A percentile compares a stretch with the other conserved stretches of the same genome.
Evolutionary conservation across 176 grass and related monocot species (phyloP).

Genomic region (Triticum turgidum): DNA sequence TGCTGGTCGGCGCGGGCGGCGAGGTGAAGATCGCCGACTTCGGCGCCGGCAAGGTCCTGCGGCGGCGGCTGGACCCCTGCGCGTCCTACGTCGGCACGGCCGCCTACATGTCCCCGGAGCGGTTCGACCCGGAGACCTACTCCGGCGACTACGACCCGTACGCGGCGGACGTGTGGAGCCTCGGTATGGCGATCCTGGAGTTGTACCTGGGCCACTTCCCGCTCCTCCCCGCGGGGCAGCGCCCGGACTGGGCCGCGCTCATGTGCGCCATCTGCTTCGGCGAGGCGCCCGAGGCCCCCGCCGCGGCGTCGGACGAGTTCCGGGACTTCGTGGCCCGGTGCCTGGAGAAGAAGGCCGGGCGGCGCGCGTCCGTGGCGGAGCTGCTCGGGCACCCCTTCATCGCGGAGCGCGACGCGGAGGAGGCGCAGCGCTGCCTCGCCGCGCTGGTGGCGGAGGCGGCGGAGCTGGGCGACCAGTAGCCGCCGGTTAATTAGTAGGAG

Average conservation of each 20-base stretch:
- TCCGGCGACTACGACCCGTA: conserved; percentile 89
- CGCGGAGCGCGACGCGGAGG: conserved; percentile 42
- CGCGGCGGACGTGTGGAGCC: conserved; percentile 87
- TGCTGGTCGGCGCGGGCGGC: conserved; percentile 56
- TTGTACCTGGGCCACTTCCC: conserved; percentile 85
- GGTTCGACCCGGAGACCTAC: conserved; percentile 73
- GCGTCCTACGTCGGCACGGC: conserved; percentile 83
- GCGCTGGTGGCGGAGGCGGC: conserved; percentile 47
- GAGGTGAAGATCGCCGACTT: conserved; percentile 90
- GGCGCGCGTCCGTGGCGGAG: conserved; percentile 65
- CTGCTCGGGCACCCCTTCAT: conserved; percentile 77
- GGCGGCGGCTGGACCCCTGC: conserved; percentile 69
- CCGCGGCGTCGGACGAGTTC: conserved; percentile 62
- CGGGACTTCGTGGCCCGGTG: conserved; percentile 73
- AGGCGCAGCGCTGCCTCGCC: conserved; percentile 41
- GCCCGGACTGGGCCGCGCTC: conserved; percentile 83
- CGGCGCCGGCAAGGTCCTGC: conserved; percentile 71
- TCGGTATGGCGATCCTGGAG: conserved; percentile 71
- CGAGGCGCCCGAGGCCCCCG: conserved; percentile 55
- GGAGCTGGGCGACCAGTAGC: conserved; percentile 24
- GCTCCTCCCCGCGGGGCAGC: conserved; percentile 68
- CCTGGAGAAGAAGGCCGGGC: conserved; percentile 76
- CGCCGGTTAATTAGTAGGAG: conserved; percentile 2
- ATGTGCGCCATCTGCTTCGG: conserved; percentile 93
- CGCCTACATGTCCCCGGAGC: conserved; percentile 89